Base-by-base conservation (phyloP, 768 basidiomycete species). In the Boletus bicolor region DNA sequence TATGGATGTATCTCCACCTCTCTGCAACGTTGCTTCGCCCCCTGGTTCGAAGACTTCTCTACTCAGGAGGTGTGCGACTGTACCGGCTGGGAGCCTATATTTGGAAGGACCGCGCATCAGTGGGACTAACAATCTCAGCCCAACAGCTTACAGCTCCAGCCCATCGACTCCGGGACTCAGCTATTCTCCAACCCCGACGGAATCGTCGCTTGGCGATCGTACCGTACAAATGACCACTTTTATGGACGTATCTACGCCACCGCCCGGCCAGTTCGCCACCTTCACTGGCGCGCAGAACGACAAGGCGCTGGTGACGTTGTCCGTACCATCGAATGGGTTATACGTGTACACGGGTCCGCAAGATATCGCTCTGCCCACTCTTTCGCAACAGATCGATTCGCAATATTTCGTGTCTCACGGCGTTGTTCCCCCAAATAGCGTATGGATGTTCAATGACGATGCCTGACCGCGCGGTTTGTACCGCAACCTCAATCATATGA, bases 171-270 rank as follows among this genome's bases (percentile, higher is more conserved):
- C 84, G 0, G 73, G 76, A 19, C 79, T 86, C 38, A 79, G 75
- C 11, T 81, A 81, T 48, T 85, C 85, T 0, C 85, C 85, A 0
- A 78, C 82, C 1, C 79, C 83, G 4, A 83, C 82, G 1, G 83
- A 82, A 53, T 84, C 80, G 0, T 80, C 80, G 6, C 71, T 77
- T 45, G 79, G 78, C 38, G 82, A 83, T 59, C 77, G 77, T 24
- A 84, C 82, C 0, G 72, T 83, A 24, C 83, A 84, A 60, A 80
- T 83, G 78, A 68, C 76, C 15, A 75, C 70, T 0, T 83, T 83
- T 54, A 68, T 77, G 62, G 82, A 85, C 56, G 76, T 72, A 15
- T 59, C 63, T 7, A 72, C 70, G 34, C 70, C 70, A 58, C 70
- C 72, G 30, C 70, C 70, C 19, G 57, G 68, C 63, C 72, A 72